Conservation (phyloP, 2,329 filamentous ascomycete genomes). For the Colletotrichum karsti region DNA sequence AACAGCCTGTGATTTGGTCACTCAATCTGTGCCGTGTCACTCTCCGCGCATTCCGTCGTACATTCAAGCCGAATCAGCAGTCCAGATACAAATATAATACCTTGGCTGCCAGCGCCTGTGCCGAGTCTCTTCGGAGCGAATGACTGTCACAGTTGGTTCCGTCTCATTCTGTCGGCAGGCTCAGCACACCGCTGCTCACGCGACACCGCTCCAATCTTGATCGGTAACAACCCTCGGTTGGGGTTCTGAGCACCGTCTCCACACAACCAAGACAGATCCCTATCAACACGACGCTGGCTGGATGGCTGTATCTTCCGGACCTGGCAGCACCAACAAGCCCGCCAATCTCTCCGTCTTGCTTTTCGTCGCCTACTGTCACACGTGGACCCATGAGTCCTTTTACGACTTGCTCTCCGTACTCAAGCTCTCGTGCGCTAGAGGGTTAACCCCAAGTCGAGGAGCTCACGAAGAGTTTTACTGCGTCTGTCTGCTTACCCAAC, state of each 20-base stretch:
- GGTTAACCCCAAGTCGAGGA: background rate
- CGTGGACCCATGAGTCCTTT: background rate
- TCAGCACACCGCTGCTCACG: conserved; percentile 22
- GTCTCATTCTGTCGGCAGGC: background rate
- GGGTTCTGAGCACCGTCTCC: background rate
- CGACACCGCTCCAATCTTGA: conserved; percentile 9
- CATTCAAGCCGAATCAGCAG: background rate
- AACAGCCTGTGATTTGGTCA: background rate
- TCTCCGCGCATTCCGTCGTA: background rate
- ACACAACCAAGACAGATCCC: conserved; percentile 4
- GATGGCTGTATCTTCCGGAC: background rate
- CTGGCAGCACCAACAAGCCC: background rate
- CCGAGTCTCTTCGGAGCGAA: no score
- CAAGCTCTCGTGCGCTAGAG: background rate
- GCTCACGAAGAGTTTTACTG: conserved; percentile 22
- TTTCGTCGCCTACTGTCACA: background rate
- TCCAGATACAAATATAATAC: background rate
- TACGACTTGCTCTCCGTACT: background rate
- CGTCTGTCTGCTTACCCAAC: conserved; percentile 21
- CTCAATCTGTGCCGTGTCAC: background rate
- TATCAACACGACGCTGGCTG: background rate
- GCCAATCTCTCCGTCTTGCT: background rate
- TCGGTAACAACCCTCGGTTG: background rate
- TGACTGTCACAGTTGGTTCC: background rate
- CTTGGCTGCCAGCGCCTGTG: no score